Evolutionary conservation across 1,284 basidiomycete genomes (phyloP).

Genomic region (Flammula alnicola): DNA sequence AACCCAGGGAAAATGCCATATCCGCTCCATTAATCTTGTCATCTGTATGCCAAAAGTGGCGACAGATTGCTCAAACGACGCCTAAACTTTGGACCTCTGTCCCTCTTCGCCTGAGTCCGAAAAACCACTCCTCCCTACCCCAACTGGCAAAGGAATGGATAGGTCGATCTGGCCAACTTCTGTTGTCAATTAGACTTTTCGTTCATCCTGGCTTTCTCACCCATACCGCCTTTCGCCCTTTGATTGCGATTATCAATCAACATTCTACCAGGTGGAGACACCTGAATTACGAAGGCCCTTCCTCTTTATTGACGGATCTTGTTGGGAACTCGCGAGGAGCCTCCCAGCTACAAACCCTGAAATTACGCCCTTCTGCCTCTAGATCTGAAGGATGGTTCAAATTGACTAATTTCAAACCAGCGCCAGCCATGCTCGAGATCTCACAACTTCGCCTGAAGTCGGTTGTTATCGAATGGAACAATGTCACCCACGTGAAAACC

Average conservation of each 20-base stretch:
- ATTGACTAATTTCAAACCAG: too few species aligned
- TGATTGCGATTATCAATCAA: not conserved
- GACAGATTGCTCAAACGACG: not conserved
- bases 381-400: too few species aligned
- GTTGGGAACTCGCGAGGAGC: not conserved
- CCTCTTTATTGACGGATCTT: not conserved
- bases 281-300: not conserved
- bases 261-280: not conserved
- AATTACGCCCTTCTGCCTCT: not conserved
- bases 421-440: too few species aligned
- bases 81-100: conserved; percentile 1
- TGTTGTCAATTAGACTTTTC: not conserved
- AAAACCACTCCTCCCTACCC: not conserved
- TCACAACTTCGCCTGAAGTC: too few species aligned
- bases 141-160: not conserved
- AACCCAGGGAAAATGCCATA: too few species aligned
- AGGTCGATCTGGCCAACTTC: not conserved
- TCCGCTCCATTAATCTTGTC: not conserved
- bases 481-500: too few species aligned
- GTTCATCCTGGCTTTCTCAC: too few species aligned
- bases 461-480: too few species aligned
- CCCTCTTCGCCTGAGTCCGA: not conserved
- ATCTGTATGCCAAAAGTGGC: conserved; percentile 2
- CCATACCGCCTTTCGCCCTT: too few species aligned
- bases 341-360: not conserved